Percentiles rank a stretch among this genome's conserved stretches.
phyloP scores from a whole-genome alignment of 164 flowering plant species.

The Berberis vulgaris region DNA sequence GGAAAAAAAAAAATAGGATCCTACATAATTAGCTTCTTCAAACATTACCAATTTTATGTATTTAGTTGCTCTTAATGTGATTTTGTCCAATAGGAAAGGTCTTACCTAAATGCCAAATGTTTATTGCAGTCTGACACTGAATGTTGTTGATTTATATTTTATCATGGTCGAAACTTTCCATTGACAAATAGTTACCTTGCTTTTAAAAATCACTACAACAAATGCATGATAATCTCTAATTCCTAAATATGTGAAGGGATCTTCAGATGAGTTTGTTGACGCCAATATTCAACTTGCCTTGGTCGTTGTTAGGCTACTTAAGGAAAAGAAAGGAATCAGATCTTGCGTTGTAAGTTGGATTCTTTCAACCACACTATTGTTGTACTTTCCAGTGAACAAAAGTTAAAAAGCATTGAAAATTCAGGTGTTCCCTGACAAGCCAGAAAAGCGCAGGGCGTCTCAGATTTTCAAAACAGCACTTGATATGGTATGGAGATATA shows the following conservation, averaged over 20 bases:
- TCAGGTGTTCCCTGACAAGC: conserved; percentile 94
- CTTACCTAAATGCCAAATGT: too few relatives aligned
- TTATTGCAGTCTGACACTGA: background rate
- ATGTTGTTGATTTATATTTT: background rate
- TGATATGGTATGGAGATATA: conserved; percentile 48
- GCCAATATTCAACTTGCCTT: conserved; percentile 90
- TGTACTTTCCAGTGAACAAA: background rate
- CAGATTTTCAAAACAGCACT: conserved; percentile 69
- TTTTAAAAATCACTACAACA: conserved; percentile 4
- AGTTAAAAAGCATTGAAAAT: conserved; percentile 1
- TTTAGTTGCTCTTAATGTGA: background rate
- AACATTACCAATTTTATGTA: too few relatives aligned
- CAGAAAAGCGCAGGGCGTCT: conserved; percentile 84
- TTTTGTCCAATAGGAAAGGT: background rate
- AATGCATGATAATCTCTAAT: conserved; percentile 30
- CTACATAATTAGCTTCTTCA: background rate
- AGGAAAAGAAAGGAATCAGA: conserved; percentile 52
- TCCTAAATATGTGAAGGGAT: conserved; percentile 67
- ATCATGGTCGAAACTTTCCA: background rate
- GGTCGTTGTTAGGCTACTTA: conserved; percentile 65
- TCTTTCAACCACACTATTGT: background rate
- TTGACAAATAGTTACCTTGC: conserved; percentile 6
- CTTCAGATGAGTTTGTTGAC: conserved; percentile 94
- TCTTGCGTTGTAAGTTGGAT: conserved; percentile 65
- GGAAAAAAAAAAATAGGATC: background rate